Percentiles rank a stretch among this genome's conserved stretches.
phyloP scores from a whole-genome alignment of 768 basidiomycete genomes.

The Phylloporus scabripes region DNA sequence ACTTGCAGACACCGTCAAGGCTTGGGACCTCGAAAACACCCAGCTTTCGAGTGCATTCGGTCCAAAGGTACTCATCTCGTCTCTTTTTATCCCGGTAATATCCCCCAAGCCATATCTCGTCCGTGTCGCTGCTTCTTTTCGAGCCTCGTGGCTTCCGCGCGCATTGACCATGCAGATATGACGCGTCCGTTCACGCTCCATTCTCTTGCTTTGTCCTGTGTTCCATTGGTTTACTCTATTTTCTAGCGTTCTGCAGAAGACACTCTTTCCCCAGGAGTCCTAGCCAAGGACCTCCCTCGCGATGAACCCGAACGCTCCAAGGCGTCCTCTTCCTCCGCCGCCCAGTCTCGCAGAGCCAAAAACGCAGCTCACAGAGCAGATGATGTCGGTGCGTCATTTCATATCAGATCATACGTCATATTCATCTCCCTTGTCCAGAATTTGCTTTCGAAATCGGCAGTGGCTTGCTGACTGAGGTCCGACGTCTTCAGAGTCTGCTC shows the following conservation, averaged over 20 bases:
- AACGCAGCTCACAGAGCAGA: conserved; percentile 88
- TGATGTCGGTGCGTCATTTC: conserved; percentile 65
- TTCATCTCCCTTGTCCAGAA: conserved; percentile 46
- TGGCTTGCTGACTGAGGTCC: conserved; percentile 83
- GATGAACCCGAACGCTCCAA: conserved; percentile 58
- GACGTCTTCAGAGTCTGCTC: conserved; percentile 84
- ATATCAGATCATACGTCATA: conserved; percentile 5
- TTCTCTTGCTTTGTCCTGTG: not conserved
- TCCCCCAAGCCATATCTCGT: conserved; percentile 2
- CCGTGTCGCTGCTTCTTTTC: conserved; percentile 10
- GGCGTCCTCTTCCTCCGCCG: conserved; percentile 65
- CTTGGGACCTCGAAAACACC: conserved; percentile 78
- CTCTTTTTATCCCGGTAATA: too few species aligned
- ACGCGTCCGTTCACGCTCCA: not conserved
- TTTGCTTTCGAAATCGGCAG: conserved; percentile 98
- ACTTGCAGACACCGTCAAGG: conserved; percentile 65
- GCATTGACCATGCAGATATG: not conserved
- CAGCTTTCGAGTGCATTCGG: conserved; percentile 67
- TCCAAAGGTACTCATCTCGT: conserved; percentile 45
- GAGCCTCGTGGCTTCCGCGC: conserved; percentile 15
- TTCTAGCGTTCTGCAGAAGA: conserved; percentile 43
- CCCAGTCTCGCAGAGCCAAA: conserved; percentile 84
- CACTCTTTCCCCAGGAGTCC: conserved; percentile 41
- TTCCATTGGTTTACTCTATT: conserved; percentile 5
- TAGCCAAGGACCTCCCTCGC: conserved; percentile 48